Evolutionary conservation across 176 grass and related monocot genomes (phyloP).

Genomic region (Pontederia crassipes): DNA sequence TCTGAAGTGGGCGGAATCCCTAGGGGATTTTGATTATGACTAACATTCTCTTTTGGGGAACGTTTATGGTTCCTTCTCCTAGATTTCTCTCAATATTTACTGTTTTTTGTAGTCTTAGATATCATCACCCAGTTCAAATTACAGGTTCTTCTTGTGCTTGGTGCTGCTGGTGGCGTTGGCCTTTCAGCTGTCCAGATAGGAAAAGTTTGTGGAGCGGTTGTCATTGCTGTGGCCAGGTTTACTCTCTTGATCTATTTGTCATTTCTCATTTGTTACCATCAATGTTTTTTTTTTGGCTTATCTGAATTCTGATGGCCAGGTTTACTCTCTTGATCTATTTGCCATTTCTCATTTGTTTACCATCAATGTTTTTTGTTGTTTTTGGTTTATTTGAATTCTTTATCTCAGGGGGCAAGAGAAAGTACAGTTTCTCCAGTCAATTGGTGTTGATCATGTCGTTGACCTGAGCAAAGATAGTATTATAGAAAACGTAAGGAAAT

Average conservation of each 20-base stretch:
- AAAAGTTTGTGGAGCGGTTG: constrained; percentile 85
- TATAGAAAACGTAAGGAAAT: constrained; percentile 66
- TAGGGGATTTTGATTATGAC: too few relatives aligned
- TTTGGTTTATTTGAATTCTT: constrained; percentile 6
- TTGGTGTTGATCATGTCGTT: constrained; percentile 79
- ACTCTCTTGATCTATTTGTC: constrained; percentile 1
- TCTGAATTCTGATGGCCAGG: constrained; percentile 65
- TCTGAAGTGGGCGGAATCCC: too few relatives aligned
- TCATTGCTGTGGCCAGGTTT: constrained; percentile 87
- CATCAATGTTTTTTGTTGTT: not conserved
- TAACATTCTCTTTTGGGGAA: too few relatives aligned
- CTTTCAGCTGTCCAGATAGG: constrained; percentile 90
- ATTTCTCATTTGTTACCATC: not conserved
- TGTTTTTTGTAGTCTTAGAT: too few relatives aligned
- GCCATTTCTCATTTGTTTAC: not conserved
- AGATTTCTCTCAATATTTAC: too few relatives aligned
- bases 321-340: constrained; percentile 16
- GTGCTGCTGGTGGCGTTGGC: constrained; percentile 91
- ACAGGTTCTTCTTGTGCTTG: constrained; percentile 93
- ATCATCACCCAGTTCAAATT: constrained; percentile 17
- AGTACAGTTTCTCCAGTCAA: constrained; percentile 62
- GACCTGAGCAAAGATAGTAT: constrained; percentile 68
- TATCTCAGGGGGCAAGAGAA: constrained; percentile 59
- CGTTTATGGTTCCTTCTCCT: too few relatives aligned
- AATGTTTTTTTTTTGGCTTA: not conserved